phyloP scores from a whole-genome alignment of 139 green algal species.

The Coccomyxa sp. region DNA sequence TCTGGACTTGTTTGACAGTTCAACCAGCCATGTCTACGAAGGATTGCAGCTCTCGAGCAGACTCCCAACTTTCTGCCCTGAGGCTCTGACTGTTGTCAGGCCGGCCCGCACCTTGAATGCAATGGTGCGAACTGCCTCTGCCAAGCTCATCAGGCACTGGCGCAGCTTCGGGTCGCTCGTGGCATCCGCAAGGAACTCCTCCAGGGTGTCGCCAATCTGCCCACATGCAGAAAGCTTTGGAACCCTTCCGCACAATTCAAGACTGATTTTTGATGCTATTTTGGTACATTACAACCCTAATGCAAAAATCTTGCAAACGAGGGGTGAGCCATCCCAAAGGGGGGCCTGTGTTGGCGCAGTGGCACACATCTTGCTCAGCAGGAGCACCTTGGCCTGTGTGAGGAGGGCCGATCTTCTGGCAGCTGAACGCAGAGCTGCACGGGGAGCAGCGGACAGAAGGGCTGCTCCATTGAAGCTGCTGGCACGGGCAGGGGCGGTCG shows the following conservation, averaged over 20 bases:
- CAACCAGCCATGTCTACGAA: too few relatives aligned
- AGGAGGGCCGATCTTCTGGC: conserved; percentile 1
- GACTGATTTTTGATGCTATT: neutral
- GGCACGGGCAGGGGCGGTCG: neutral
- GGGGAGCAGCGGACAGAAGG: too few relatives aligned
- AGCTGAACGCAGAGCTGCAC: neutral
- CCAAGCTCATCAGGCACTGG: conserved; percentile 88
- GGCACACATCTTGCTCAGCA: neutral
- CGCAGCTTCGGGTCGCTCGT: conserved; percentile 85
- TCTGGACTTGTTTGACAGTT: too few relatives aligned
- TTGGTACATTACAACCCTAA: neutral
- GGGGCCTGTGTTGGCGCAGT: too few relatives aligned
- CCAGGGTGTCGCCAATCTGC: conserved; percentile 84
- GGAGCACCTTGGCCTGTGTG: conserved; percentile 17
- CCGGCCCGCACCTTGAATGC: conserved; percentile 76
- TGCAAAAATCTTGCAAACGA: too few relatives aligned
- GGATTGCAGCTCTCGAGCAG: too few relatives aligned
- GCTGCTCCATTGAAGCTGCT: conserved; percentile 16
- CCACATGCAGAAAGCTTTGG: neutral
- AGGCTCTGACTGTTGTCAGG: too few relatives aligned
- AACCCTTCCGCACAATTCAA: neutral
- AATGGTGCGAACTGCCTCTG: conserved; percentile 88
- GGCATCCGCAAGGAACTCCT: conserved; percentile 86
- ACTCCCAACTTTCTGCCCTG: too few relatives aligned
- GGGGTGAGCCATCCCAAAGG: too few relatives aligned